Base-by-base conservation (phyloP, 305 asterid species). In the Fraxinus sp. region DNA sequence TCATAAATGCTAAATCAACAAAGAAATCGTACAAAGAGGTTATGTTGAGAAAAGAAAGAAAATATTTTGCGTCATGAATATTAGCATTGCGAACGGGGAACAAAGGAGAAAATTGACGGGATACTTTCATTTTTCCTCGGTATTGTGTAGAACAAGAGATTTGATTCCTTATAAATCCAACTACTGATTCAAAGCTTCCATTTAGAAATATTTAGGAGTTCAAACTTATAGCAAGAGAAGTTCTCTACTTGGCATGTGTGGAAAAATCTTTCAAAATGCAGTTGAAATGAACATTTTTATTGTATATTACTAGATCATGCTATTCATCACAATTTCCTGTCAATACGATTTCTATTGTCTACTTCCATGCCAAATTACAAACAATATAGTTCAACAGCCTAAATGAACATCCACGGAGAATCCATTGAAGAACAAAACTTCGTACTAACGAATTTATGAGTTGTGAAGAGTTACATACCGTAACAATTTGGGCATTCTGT, bases 401-500 rank as follows among this genome's bases (percentile, higher is more conserved):
- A 64, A 64, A 62, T 62, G 71, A 22, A 14, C 33, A 9, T 68
- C 74, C 36, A 24, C 30, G 20, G 28, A 26, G 20, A 44, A 26
- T 24, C 62, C 11, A 59, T 30, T 62, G 16, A 22, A 62, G n/a
- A 62, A 9, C 3, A 4, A 2, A 62, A 64, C 33, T 64, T 64
- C 5, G 3, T 8, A 64, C 13, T 32, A 16, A 28, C 16, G 44
- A 3, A 64, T 79, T 70, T 2, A 79, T 11, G 46, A 77, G 85
- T 28, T 1, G 41, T 22, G 79, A 39, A 70, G 57, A 87, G 81
- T 80, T 22, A 49, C 82, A 57, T 90, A 95, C 99, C 99, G 16
- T 94, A 95, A 86, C 99, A 95, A 91, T 95, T 95, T 49, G 99
- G 99, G 83, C 99, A 95, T 84, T 95, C 99, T 59, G 99, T 95